phyloP scores from a whole-genome alignment of 805 yeast genomes.

The Yamadazyma phyllophila region DNA sequence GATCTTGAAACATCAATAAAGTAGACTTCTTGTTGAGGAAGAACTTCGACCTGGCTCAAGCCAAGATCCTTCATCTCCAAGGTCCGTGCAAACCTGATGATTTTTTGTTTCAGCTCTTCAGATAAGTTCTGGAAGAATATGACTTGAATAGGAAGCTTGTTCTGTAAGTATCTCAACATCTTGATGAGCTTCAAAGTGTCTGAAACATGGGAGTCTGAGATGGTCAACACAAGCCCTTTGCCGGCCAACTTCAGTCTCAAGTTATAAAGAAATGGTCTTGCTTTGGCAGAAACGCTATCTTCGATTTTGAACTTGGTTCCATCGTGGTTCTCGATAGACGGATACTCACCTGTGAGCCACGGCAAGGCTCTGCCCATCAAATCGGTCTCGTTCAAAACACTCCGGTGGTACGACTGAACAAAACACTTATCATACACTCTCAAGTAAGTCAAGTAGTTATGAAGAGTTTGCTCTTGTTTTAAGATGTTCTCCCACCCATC shows the following conservation, averaged over 20 bases:
- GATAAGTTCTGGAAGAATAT: conserved; percentile 27
- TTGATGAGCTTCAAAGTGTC: conserved; percentile 23
- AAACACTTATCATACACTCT: conserved; percentile 25
- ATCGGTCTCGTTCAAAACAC: conserved; percentile 8
- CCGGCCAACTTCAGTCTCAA: conserved; percentile 22
- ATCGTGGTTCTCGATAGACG: conserved; percentile 14
- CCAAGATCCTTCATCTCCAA: conserved; percentile 8
- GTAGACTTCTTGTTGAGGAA: conserved; percentile 29
- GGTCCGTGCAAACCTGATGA: conserved; percentile 19
- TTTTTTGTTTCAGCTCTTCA: conserved; percentile 19
- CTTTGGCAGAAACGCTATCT: neutral
- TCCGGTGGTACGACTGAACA: conserved; percentile 7
- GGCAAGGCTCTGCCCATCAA: conserved; percentile 20
- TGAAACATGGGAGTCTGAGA: conserved; percentile 25
- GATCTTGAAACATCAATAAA: conserved; percentile 28
- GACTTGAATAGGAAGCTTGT: conserved; percentile 32
- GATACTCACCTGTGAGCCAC: conserved; percentile 23
- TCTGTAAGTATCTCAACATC: conserved; percentile 26
- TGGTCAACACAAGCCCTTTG: conserved; percentile 33
- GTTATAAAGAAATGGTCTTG: conserved; percentile 5
- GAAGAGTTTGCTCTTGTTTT: conserved; percentile 22
- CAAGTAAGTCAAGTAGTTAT: conserved; percentile 23
- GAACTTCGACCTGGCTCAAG: conserved; percentile 2
- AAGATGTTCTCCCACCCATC: conserved; percentile 16
- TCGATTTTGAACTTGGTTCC: conserved; percentile 6